These are phyloP conservation scores for Vinca minor DNA, from an alignment of 257 asterid genomes.

Conservation along the genomic window DNA sequence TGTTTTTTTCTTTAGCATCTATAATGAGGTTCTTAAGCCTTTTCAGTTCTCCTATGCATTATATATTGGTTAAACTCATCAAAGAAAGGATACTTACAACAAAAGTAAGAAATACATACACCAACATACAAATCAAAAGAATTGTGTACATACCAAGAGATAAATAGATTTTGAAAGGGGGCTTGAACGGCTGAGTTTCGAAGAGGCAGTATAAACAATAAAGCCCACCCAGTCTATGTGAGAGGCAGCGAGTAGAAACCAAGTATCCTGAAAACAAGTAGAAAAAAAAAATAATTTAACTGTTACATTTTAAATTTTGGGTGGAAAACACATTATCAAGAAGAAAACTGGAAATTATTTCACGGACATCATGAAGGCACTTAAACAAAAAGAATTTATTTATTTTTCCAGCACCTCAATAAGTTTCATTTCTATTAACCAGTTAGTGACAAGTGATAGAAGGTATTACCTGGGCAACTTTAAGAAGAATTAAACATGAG, in stretches of 20 bases:
- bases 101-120: background rate
- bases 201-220: conserved; percentile 71
- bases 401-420: background rate
- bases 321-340: background rate
- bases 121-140: background rate
- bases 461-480: no score
- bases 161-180: conserved; percentile 63
- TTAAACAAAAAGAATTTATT: background rate
- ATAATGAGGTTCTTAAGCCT: conserved; percentile 38
- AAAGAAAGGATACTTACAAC: background rate
- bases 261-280: conserved; percentile 43
- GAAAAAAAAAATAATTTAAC: background rate
- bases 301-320: no score
- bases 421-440: background rate
- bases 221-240: conserved; percentile 66
- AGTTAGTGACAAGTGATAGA: background rate
- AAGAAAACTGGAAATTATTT: background rate
- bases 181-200: conserved; percentile 77
- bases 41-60: conserved; percentile 50
- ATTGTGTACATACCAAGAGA: conserved; percentile 51
- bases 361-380: conserved; percentile 1
- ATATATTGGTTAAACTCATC: background rate
- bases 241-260: conserved; percentile 41
- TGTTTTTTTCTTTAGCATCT: conserved; percentile 45
- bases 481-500: no score